Evolutionary conservation across 2,329 filamentous ascomycete species (phyloP).

Genomic region (Trichoderma sp.): DNA sequence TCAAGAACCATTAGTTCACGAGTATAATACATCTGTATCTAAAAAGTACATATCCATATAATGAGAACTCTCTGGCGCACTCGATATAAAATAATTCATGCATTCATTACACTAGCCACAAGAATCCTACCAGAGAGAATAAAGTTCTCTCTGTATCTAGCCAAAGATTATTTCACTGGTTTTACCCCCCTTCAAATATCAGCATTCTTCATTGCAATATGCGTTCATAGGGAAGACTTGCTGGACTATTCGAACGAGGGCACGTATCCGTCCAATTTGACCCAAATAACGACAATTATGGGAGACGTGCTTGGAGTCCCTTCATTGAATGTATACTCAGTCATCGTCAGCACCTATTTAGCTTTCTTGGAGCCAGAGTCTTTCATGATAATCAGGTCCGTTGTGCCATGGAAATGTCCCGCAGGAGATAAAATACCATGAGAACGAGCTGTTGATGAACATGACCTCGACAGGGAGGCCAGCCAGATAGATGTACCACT

Average conservation of each 20-base stretch:
- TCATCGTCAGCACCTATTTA: not conserved
- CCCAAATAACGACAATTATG: not conserved
- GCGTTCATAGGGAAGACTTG: not conserved
- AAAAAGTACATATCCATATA: not conserved
- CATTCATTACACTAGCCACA: not conserved
- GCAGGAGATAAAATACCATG: not conserved
- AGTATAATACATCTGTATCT: too few species aligned
- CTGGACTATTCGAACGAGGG: not conserved
- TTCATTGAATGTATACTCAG: not conserved
- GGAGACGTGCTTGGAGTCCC: not conserved
- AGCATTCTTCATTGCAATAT: too few species aligned
- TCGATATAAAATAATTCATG: not conserved
- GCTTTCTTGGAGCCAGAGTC: not conserved
- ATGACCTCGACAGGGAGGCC: too few species aligned
- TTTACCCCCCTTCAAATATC: too few species aligned
- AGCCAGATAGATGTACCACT: not conserved
- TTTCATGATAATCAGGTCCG: not conserved
- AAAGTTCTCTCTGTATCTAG: not conserved
- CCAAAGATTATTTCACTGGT: not conserved
- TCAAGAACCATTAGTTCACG: too few species aligned
- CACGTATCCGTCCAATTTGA: not conserved
- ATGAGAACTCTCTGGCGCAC: not conserved
- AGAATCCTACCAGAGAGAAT: not conserved
- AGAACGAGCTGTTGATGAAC: not conserved
- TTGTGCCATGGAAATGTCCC: not conserved